These are phyloP conservation scores for Castanea sativa DNA, from an alignment of 306 rosid genomes.

Conservation along the genomic window DNA sequence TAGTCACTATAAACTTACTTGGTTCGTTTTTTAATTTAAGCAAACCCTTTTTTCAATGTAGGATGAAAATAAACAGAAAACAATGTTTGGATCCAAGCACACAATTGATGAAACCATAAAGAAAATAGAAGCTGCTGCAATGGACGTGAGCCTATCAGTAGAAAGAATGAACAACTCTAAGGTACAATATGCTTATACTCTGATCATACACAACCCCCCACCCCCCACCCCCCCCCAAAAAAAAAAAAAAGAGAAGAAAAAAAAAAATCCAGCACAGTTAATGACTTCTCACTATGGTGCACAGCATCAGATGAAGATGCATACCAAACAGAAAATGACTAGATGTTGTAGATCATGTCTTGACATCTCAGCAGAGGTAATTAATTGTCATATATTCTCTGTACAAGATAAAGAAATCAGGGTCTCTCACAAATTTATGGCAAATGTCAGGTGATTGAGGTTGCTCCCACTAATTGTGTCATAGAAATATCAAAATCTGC, in stretches of 20 bases:
- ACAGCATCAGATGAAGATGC: slow-evolving; percentile 58
- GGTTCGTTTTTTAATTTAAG: slow-evolving; percentile 9
- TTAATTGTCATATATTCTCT: not conserved
- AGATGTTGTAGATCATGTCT: slow-evolving; percentile 59
- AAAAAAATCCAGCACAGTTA: not conserved
- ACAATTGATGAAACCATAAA: slow-evolving; percentile 57
- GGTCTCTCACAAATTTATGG: slow-evolving; percentile 4
- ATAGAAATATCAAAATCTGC: slow-evolving; percentile 66
- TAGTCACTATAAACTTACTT: not conserved
- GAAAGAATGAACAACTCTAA: slow-evolving; percentile 53
- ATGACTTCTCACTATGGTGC: not conserved
- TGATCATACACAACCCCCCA: not conserved
- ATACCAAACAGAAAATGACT: slow-evolving; percentile 43
- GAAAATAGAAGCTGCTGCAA: slow-evolving; percentile 84
- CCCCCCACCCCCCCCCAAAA: not conserved
- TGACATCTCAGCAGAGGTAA: slow-evolving; percentile 73
- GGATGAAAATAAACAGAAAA: slow-evolving; percentile 47
- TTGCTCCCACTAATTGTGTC: slow-evolving; percentile 76
- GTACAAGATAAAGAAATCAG: not conserved
- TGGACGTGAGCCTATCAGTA: slow-evolving; percentile 48
- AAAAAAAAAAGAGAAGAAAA: accelerated
- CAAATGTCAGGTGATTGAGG: slow-evolving; percentile 69
- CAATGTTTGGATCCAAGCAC: slow-evolving; percentile 62
- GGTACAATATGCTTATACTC: slow-evolving; percentile 28
- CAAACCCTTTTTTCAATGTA: slow-evolving; percentile 25